Evolutionary conservation across 805 yeast species (phyloP).

Genomic region (Clavispora vitiphila): DNA sequence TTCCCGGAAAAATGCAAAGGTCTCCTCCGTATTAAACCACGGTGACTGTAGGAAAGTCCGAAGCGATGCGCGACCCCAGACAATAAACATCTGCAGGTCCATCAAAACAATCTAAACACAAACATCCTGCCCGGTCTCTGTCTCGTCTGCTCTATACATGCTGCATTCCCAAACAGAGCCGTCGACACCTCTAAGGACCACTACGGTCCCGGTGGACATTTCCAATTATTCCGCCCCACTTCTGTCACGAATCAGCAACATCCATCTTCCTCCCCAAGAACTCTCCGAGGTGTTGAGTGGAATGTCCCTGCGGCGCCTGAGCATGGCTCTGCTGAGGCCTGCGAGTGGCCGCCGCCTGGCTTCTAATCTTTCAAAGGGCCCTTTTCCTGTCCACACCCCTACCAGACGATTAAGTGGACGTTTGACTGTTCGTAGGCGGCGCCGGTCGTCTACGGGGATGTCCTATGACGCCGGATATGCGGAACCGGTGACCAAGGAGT

Average conservation of each 20-base stretch:
- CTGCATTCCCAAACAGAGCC: slow-evolving; percentile 15
- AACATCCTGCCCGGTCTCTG: neutral
- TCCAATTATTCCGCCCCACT: slow-evolving; percentile 9
- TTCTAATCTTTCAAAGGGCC: neutral
- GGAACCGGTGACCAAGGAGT: slow-evolving; percentile 36
- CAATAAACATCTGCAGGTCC: neutral
- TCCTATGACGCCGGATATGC: slow-evolving; percentile 26
- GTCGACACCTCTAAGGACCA: slow-evolving; percentile 13
- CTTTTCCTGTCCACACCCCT: slow-evolving; percentile 9
- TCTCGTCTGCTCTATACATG: slow-evolving; percentile 1
- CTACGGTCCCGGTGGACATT: neutral
- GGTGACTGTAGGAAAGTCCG: too few species aligned
- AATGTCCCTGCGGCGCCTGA: slow-evolving; percentile 8
- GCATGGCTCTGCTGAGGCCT: neutral
- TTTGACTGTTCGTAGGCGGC: slow-evolving; percentile 10
- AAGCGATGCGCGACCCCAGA: neutral
- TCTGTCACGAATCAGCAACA: slow-evolving; percentile 7
- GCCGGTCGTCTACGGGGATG: slow-evolving; percentile 15
- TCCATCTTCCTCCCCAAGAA: slow-evolving; percentile 21
- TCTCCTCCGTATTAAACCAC: too few species aligned
- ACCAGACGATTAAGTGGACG: slow-evolving; percentile 12
- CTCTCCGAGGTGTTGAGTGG: slow-evolving; percentile 13
- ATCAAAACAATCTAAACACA: slow-evolving; percentile 1
- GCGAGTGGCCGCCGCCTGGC: neutral
- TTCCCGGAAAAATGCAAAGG: too few species aligned